phyloP scores from a whole-genome alignment of 2,329 filamentous ascomycete genomes.

The Talaromyces sp. region DNA sequence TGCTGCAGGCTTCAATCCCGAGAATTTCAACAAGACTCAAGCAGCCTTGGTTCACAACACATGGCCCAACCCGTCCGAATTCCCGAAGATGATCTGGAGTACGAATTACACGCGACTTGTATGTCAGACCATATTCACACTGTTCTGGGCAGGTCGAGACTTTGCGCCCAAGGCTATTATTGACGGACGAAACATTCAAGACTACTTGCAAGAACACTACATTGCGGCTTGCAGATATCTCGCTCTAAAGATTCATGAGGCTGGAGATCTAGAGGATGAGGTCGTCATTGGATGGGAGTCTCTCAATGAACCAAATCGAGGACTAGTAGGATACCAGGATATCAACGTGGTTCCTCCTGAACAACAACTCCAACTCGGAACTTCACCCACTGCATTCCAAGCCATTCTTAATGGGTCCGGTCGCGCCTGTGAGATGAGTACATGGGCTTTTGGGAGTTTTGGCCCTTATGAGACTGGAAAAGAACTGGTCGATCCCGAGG shows the following conservation, averaged over 20 bases:
- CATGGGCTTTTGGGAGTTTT: slow-evolving; percentile 89
- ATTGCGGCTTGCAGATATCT: slow-evolving; percentile 75
- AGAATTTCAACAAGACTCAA: slow-evolving; percentile 79
- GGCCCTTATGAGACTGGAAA: slow-evolving; percentile 87
- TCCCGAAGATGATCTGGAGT: slow-evolving; percentile 99
- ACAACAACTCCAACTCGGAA: slow-evolving; percentile 88
- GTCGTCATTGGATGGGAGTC: slow-evolving; percentile 95
- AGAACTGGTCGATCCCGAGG: slow-evolving; percentile 80
- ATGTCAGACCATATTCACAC: slow-evolving; percentile 84
- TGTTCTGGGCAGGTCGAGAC: slow-evolving; percentile 87
- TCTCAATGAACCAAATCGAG: slow-evolving; percentile 90
- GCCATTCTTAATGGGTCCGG: slow-evolving; percentile 89
- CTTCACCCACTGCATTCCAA: slow-evolving; percentile 91
- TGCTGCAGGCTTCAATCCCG: slow-evolving; percentile 84
- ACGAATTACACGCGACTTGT: slow-evolving; percentile 91
- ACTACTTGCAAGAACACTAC: slow-evolving; percentile 87
- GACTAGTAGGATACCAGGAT: slow-evolving; percentile 78
- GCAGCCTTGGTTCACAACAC: slow-evolving; percentile 94
- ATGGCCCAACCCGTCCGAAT: slow-evolving; percentile 76
- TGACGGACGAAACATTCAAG: slow-evolving; percentile 91
- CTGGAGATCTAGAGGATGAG: slow-evolving; percentile 76
- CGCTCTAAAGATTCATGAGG: slow-evolving; percentile 79
- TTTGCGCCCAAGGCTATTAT: slow-evolving; percentile 97
- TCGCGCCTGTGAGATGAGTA: slow-evolving; percentile 81
- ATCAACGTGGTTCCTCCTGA: slow-evolving; percentile 77